Conservation (phyloP, 1,284 basidiomycete species). For the Neolentinus lepideus region DNA sequence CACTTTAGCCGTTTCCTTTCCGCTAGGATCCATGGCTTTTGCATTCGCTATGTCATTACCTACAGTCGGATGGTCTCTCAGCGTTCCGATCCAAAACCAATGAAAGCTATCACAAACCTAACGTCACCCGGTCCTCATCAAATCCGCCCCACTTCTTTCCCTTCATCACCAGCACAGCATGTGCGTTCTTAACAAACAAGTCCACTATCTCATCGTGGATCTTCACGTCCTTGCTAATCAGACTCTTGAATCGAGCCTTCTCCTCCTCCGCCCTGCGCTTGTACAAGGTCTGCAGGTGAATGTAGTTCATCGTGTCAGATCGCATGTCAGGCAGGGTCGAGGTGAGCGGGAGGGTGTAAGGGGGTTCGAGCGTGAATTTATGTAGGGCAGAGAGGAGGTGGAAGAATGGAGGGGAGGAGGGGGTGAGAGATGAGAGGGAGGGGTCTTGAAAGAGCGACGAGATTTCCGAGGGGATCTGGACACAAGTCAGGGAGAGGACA, state of each 20-base stretch:
- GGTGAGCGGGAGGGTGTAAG: conserved; percentile 43
- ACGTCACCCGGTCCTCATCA: conserved; percentile 41
- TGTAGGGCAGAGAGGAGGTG: conserved; percentile 79
- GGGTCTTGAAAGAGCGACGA: conserved; percentile 59
- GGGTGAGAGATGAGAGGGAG: conserved; percentile 29
- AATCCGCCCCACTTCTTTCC: conserved; percentile 63
- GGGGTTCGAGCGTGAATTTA: conserved; percentile 40
- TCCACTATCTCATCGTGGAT: conserved; percentile 58
- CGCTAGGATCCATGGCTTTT: too few species aligned
- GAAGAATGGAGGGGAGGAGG: conserved; percentile 67
- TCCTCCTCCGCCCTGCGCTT: conserved; percentile 67
- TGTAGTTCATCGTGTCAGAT: conserved; percentile 79
- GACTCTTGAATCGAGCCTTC: conserved; percentile 41
- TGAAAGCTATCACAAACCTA: conserved; percentile 40
- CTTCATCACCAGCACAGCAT: conserved; percentile 71
- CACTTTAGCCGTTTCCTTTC: conserved; percentile 41
- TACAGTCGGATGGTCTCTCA: conserved; percentile 5
- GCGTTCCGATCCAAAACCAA: not conserved
- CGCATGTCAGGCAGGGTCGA: conserved; percentile 94
- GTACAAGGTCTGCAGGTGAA: conserved; percentile 75
- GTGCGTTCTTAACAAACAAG: conserved; percentile 87
- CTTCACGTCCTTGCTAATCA: conserved; percentile 24
- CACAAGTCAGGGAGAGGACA: not conserved
- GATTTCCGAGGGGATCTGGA: conserved; percentile 61
- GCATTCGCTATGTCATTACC: conserved; percentile 15